phyloP scores from a whole-genome alignment of 2,329 filamentous ascomycete genomes.

The Claviceps digitariae region DNA sequence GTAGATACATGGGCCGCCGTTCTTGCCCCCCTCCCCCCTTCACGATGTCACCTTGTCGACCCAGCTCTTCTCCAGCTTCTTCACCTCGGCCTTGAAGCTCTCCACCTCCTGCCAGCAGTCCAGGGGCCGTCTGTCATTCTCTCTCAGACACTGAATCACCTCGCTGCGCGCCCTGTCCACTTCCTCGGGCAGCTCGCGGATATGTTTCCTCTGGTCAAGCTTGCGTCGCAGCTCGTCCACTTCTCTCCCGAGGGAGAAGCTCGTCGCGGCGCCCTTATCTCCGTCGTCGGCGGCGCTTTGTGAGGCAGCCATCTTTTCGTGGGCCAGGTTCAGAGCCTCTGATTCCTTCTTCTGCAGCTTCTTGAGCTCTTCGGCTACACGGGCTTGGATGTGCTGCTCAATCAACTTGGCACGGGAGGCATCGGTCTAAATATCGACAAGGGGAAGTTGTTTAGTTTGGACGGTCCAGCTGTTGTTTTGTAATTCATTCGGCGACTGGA shows the following conservation, averaged over 20 bases:
- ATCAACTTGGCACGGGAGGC: slow-evolving; percentile 68
- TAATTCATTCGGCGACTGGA: no score
- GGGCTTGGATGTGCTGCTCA: slow-evolving; percentile 79
- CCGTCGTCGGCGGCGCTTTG: slow-evolving; percentile 20
- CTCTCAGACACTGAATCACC: slow-evolving; percentile 66
- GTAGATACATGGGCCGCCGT: no score
- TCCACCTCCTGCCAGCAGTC: slow-evolving; percentile 94
- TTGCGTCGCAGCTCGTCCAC: slow-evolving; percentile 44
- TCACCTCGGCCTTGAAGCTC: slow-evolving; percentile 78
- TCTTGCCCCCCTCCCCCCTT: no score
- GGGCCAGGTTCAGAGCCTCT: slow-evolving; percentile 53
- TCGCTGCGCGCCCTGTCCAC: slow-evolving; percentile 64
- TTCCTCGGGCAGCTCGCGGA: slow-evolving; percentile 54
- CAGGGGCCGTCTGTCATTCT: slow-evolving; percentile 75
- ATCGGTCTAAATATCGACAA: slow-evolving; percentile 54
- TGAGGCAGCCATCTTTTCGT: slow-evolving; percentile 45
- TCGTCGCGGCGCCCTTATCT: slow-evolving; percentile 13
- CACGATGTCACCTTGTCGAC: slow-evolving; percentile 60
- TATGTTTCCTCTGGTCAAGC: slow-evolving; percentile 48
- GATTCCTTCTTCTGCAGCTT: slow-evolving; percentile 60
- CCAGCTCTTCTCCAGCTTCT: slow-evolving; percentile 73
- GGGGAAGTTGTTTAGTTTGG: not conserved
- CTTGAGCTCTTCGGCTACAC: slow-evolving; percentile 74
- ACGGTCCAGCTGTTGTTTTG: not conserved
- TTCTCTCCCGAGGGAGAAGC: slow-evolving; percentile 43